A percentile compares a stretch with the other conserved stretches of the same genome.
Conservation (phyloP, 2,329 filamentous ascomycete species). For the Penicillium sp. region DNA sequence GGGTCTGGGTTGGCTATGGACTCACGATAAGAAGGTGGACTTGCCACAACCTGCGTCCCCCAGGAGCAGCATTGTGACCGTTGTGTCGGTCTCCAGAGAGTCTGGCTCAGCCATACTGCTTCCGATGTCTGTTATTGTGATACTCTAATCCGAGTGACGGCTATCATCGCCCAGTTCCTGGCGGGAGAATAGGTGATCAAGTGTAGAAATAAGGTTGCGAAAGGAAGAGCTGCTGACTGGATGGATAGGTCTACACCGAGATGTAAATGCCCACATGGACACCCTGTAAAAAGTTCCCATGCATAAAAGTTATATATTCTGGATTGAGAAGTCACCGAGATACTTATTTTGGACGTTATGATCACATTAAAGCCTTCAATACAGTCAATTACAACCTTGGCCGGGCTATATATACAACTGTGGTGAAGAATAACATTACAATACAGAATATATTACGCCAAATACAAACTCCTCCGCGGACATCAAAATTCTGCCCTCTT, state of each 20-base stretch:
- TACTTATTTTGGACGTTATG: neutral
- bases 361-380: no score
- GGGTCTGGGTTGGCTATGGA: conserved; percentile 25
- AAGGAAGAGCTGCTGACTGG: neutral
- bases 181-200: neutral
- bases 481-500: conserved; percentile 19
- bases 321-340: no score
- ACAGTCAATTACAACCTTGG: neutral
- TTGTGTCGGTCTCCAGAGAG: conserved; percentile 20
- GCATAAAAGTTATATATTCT: neutral
- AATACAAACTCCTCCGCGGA: conserved; percentile 20
- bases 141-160: neutral
- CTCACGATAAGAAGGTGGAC: conserved; percentile 67
- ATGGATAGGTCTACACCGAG: conserved; percentile 5
- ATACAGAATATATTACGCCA: conserved; percentile 13
- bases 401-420: accelerated
- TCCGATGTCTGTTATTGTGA: neutral
- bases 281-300: neutral
- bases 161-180: neutral
- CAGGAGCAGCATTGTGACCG: conserved; percentile 58
- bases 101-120: conserved; percentile 19
- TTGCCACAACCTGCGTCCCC: conserved; percentile 67
- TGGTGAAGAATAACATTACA: neutral
- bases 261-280: conserved; percentile 12
- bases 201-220: conserved; percentile 5